Evolutionary conservation across 345 rosid genomes (phyloP), one percentile per base, ranked within the genome.

Genomic region (Leavenworthia alabamica): DNA sequence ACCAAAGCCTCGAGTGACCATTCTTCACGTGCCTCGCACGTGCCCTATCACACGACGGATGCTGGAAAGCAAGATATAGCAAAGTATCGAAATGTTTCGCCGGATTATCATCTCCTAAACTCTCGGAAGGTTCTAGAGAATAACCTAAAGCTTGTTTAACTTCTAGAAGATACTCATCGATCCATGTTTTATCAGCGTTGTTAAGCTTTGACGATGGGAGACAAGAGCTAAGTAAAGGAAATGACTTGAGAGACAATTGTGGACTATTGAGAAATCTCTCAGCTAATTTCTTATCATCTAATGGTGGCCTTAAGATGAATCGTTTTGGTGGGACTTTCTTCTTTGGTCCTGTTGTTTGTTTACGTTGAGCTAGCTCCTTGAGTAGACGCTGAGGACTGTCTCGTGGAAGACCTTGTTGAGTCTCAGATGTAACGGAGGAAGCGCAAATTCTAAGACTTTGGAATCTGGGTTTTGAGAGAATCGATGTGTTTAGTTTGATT

Each of bases 111-210:
- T 89, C 97, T 5, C 77, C 88, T 28, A 77, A 52, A 1, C 47
- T 51, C 3, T 85, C 86, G 0, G 89, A 85, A 7, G 88, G 82
- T 49, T 89, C 96, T 5, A 92, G 56, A 15, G 91, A 82, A 50
- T 93, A 93, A 5, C 97, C 99, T 13, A 93, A 68, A 9, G 99
- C 99, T 55, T 89, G 99, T 75, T 93, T 93, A 2, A 89, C 97
- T 58, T 93, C 97, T 2, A 89, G 84, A 47, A 86, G 68, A 75
- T 82, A 87, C 83, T 93, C 96, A 20, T 89, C 95, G 8, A 93
- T 86, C 99, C 99, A 93, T 0, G 85, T 84, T 32, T 71, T 67
- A 66, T 93, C 99, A 0, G 96, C 88, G 78, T 70, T 83, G 82
- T 93, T 93, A 15, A 86, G 82, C 58, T 78, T 81, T n/a, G 94